Percentiles rank a stretch among this genome's conserved stretches.
These are phyloP conservation scores for Gorgonomyces haynaldii DNA, from an alignment of 192 early-diverging fungal species.

Conservation along the genomic window DNA sequence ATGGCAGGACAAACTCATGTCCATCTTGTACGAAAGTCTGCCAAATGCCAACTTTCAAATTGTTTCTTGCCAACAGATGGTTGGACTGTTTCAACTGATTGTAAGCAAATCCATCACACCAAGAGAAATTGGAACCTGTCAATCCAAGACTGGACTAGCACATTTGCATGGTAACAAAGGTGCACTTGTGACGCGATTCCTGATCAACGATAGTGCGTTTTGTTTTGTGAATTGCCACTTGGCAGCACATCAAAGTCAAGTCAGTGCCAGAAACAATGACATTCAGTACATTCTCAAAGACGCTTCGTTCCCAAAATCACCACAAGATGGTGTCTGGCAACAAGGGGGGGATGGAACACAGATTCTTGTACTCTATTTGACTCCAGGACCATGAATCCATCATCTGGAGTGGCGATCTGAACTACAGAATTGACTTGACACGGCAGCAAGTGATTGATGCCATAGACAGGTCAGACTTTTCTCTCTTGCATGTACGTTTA, in stretches of 20 bases:
- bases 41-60: too few species aligned
- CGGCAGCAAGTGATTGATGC: conserved; percentile 56
- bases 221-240: conserved; percentile 82
- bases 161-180: conserved; percentile 92
- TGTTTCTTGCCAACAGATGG: too few species aligned
- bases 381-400: conserved; percentile 10
- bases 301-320: conserved; percentile 29
- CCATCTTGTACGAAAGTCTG: neutral
- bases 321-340: conserved; percentile 35
- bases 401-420: conserved; percentile 68
- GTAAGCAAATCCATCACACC: conserved; percentile 37
- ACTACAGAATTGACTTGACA: conserved; percentile 75
- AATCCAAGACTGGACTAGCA: conserved; percentile 80
- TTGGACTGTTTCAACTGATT: conserved; percentile 89
- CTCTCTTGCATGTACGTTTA: conserved; percentile 34
- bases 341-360: conserved; percentile 81
- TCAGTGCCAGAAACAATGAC: conserved; percentile 62
- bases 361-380: conserved; percentile 41
- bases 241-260: conserved; percentile 72
- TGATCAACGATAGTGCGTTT: conserved; percentile 67
- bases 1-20: conserved; percentile 55
- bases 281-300: conserved; percentile 54
- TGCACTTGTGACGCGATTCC: conserved; percentile 59
- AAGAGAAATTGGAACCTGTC: conserved; percentile 49
- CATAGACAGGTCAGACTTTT: conserved; percentile 45